Evolutionary conservation across 2,329 filamentous ascomycete species (phyloP).

Genomic region (Capronia coronata): DNA sequence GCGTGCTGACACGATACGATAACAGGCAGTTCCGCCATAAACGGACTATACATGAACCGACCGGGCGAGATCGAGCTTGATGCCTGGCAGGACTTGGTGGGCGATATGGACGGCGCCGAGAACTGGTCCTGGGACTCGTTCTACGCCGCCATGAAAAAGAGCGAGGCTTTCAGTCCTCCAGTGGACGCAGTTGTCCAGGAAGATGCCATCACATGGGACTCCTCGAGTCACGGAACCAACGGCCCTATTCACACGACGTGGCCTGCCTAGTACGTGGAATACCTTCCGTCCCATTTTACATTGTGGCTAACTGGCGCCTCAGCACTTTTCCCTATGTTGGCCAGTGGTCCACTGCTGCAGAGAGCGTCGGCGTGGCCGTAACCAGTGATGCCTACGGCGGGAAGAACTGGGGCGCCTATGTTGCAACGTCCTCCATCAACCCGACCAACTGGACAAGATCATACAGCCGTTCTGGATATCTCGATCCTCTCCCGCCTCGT

Average conservation of each 20-base stretch:
- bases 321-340: conserved; percentile 28
- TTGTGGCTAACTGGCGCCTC: conserved; percentile 13
- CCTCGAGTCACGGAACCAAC: conserved; percentile 37
- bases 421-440: conserved; percentile 35
- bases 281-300: background rate
- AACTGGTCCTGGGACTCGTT: conserved; percentile 35
- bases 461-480: conserved; percentile 34
- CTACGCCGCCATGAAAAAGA: conserved; percentile 35
- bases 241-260: conserved; percentile 48
- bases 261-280: conserved; percentile 31
- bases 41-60: conserved; percentile 34
- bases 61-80: conserved; percentile 33
- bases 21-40: conserved; percentile 35
- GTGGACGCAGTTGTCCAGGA: conserved; percentile 32
- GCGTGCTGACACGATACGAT: conserved; percentile 5
- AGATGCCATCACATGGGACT: conserved; percentile 38
- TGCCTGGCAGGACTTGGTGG: conserved; percentile 33
- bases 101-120: conserved; percentile 34
- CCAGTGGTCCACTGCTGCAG: conserved; percentile 17
- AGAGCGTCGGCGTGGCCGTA: conserved; percentile 29
- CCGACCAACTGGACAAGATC: conserved; percentile 35
- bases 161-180: conserved; percentile 39
- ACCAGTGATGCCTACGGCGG: conserved; percentile 33
- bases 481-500: conserved; percentile 32
- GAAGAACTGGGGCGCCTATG: conserved; percentile 31